Evolutionary conservation across 352 stramenopile genomes (phyloP), one percentile per base, ranked within the genome.

Genomic region (Pythium catenulatum): DNA sequence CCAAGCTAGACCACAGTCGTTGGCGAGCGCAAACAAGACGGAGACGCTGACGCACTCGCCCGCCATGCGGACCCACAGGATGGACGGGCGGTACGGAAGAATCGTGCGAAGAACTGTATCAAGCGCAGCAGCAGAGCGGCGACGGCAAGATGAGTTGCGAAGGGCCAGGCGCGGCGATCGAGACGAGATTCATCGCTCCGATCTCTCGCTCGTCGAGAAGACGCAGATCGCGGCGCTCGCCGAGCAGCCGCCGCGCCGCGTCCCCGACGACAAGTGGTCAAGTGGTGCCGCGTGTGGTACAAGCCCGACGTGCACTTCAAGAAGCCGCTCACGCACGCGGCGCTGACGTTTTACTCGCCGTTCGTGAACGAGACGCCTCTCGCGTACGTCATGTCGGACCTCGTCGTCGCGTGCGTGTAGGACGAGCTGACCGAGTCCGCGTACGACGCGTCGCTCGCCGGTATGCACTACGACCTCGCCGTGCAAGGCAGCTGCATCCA

Each of bases 301-400:
- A 94, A 95, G 79, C 87, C 94, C 6, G 96, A 96, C 84, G 72
- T 95, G 0, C 90, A 92, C 68, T 88, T 92, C 34, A 77, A 89
- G 50, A 96, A 96, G 88, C 94, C 94, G 7, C 96, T 95, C 68
- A 92, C 95, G 11, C 96, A 96, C 86, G 79, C 95, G 2, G 91
- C 92, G 76, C 83, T 93, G 3, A 73, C 85, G 48, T 90, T 97
- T 34, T 82, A 89, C 75, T 92, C 73, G 11, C 79, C 86, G 11
- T 70, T 75, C 19, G 87, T 89, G 5, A 91, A 91, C 79, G 83
- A 66, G 25, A 92, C 78, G n/a, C 88, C 87, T 9, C 82, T 90
- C 30, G 46, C 59, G 39, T 90, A 78, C 15, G 91, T 95, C 45
- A 68, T 90, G 21, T 90, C 91, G 30, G 73, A 91, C 48, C 73